Base-by-base conservation (phyloP, 257 asterid genomes). In the Gentiana macrophylla region DNA sequence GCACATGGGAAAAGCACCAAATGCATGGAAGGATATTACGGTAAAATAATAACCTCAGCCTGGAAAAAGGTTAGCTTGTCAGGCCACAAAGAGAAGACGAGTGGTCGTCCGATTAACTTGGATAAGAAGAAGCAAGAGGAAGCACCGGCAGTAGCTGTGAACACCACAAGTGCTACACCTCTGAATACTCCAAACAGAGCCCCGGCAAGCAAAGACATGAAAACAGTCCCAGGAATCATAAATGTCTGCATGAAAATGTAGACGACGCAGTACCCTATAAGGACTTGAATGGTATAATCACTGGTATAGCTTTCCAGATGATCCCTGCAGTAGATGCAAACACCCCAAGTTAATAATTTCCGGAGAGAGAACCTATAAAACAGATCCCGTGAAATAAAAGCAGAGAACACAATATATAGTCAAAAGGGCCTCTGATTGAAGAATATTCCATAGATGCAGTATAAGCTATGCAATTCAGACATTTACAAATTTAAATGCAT, bases 161-260 rank as follows among this genome's bases (percentile, higher is more conserved):
- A 90, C 53, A 90, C 95, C 33, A 86, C 98, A 34, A 90, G 88
- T 62, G 94, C 85, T 35, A 90, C 89, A 49, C 98, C 98, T 73
- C 75, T 90, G 73, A 76, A 68, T 59, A 86, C 86, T 61, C 98
- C 98, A 37, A 90, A 86, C 48, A 90, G 91, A 35, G 96, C 73
- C 58, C 98, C 98, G 52, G 98, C 98, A 35, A 86, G 94, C 66
- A 90, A 78, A 37, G 98, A 86, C 98, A 90, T 90, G 56, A 86
- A 86, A 58, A 86, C 88, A 33, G 98, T 90, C 56, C 98, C 96
- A 0, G 98, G 98, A 59, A 90, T 90, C 98, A 90, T 90, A 69
- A 86, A 90, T 24, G 98, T 90, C 94, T 90, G 98, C 98, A 90
- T 90, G 69, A 84, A 90, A 54, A 90, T 78, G 87, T 86, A 86